These are phyloP conservation scores for Amanita rubescens DNA, from an alignment of 768 basidiomycete species.

Conservation along the genomic window DNA sequence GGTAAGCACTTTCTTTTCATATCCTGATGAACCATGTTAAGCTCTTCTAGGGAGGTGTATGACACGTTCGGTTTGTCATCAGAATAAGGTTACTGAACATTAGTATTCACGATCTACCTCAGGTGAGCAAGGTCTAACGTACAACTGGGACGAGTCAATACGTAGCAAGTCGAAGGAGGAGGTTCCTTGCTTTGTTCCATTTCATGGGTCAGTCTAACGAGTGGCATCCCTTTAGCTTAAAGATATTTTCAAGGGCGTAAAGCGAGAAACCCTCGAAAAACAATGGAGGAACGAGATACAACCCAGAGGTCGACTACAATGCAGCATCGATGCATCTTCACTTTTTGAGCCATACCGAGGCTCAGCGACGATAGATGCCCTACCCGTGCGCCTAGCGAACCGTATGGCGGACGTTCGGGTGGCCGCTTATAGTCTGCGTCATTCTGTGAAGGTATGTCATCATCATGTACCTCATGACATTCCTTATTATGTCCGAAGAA, in stretches of 20 bases:
- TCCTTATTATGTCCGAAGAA: conserved; percentile 28
- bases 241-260: conserved; percentile 32
- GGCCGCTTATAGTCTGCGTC: conserved; percentile 30
- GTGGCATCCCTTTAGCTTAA: conserved; percentile 31
- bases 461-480: background rate
- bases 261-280: conserved; percentile 29
- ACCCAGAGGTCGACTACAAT: conserved; percentile 37
- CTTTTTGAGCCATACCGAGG: conserved; percentile 33
- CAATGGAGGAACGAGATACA: conserved; percentile 32
- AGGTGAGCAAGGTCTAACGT: conserved; percentile 31
- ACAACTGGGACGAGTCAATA: conserved; percentile 38
- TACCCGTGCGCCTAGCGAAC: conserved; percentile 22
- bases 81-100: background rate
- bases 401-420: conserved; percentile 29
- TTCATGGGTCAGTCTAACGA: background rate
- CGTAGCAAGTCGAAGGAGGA: conserved; percentile 39
- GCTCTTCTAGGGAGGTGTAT: conserved; percentile 53
- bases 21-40: conserved; percentile 2
- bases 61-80: conserved; percentile 54
- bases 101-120: background rate
- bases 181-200: conserved; percentile 28
- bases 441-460: conserved; percentile 36
- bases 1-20: conserved; percentile 29
- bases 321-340: conserved; percentile 42
- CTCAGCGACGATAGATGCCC: conserved; percentile 17